Evolutionary conservation across 768 basidiomycete genomes (phyloP).

Genomic region (Exidia glandulosa): DNA sequence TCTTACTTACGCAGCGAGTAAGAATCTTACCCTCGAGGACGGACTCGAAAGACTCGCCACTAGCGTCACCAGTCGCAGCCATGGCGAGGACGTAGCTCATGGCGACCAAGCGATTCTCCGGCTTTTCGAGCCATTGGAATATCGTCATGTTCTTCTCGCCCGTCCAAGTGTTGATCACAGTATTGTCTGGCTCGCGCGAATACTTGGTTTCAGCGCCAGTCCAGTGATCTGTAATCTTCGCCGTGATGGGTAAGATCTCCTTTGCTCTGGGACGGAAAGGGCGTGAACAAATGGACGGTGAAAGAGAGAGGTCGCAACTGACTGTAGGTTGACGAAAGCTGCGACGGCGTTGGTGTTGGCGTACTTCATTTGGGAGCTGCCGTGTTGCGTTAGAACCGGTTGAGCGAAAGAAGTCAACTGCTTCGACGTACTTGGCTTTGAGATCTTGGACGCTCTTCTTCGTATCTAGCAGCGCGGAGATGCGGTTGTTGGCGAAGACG

Average conservation of each 20-base stretch:
- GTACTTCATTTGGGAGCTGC: conserved; percentile 55
- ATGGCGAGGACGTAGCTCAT: conserved; percentile 66
- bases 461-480: conserved; percentile 58
- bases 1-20: background rate
- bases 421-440: conserved; percentile 30
- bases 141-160: conserved; percentile 25
- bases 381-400: background rate
- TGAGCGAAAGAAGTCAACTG: background rate
- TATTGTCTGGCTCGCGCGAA: background rate
- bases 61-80: conserved; percentile 50
- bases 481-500: conserved; percentile 60
- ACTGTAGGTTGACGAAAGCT: conserved; percentile 64
- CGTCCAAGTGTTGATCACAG: background rate
- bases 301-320: conserved; percentile 31
- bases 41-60: background rate
- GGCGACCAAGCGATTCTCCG: conserved; percentile 39
- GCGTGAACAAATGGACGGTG: too few species aligned
- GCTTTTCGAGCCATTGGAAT: conserved; percentile 68
- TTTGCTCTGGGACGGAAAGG: too few species aligned
- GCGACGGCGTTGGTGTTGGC: conserved; percentile 52
- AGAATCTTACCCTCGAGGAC: background rate
- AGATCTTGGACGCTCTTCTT: conserved; percentile 46
- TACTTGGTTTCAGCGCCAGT: conserved; percentile 3
- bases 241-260: conserved; percentile 65
- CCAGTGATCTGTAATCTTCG: conserved; percentile 57